A percentile compares a stretch with the other conserved stretches of the same genome.
Evolutionary conservation across 768 basidiomycete genomes (phyloP).

Genomic region (Rhizopogon vesiculosus): DNA sequence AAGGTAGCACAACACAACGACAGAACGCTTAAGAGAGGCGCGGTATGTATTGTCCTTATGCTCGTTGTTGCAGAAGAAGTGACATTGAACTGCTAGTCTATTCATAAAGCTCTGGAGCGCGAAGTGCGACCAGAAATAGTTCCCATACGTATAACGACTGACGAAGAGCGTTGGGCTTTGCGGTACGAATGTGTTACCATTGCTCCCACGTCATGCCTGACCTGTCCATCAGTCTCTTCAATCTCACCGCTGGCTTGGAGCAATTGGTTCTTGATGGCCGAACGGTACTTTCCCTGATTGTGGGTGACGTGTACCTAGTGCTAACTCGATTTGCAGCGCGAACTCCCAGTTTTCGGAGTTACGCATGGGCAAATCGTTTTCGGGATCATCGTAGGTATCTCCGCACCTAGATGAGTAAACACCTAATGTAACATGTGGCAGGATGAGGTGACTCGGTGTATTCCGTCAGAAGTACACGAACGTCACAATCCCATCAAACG

Average conservation of each 20-base stretch:
- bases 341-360: constrained; percentile 81
- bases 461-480: constrained; percentile 1
- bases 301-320: neutral
- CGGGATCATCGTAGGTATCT: constrained; percentile 64
- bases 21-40: constrained; percentile 45
- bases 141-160: constrained; percentile 41
- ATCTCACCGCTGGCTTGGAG: constrained; percentile 64
- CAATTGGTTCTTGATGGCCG: constrained; percentile 43
- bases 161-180: constrained; percentile 78
- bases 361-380: constrained; percentile 58
- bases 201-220: neutral
- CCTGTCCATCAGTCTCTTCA: constrained; percentile 51
- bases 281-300: constrained; percentile 38
- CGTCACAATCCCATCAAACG: constrained; percentile 7
- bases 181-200: constrained; percentile 38
- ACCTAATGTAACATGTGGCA: constrained; percentile 15
- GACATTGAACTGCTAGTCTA: constrained; percentile 35
- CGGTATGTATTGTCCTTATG: constrained; percentile 33
- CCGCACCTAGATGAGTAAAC: neutral
- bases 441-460: constrained; percentile 45
- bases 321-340: constrained; percentile 44
- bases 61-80: neutral
- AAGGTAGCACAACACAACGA: constrained; percentile 53
- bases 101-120: constrained; percentile 75
- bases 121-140: constrained; percentile 62